Base-by-base conservation (phyloP, 768 basidiomycete genomes). In the Paxillus ammoniavirescens region DNA sequence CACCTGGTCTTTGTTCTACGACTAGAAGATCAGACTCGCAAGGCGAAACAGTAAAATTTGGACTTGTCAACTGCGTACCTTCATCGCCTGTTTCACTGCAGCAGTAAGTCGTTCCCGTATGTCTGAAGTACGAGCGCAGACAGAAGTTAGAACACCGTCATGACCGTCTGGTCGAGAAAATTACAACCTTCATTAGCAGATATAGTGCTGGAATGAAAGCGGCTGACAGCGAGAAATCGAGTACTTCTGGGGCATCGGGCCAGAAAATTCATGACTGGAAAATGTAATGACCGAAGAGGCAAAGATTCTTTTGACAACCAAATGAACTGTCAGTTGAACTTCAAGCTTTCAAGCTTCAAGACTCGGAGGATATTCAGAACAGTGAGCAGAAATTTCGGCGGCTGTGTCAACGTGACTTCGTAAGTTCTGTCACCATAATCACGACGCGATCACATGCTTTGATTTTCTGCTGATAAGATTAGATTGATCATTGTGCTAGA, bases 1-100 rank as follows among this genome's bases (percentile, higher is more conserved):
- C 21, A 75, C 61, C n/a, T 74, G 65, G 59, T 89, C 80, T 60
- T 78, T 86, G 52, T 62, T 74, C 87, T 89, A 64, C 18, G 13
- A 30, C 18, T 55, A 13, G 23, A 42, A 52, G 48, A 33, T 48
- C n/a, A 61, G 54, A 33, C 42, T 21, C 35, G 40, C 18, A 18
- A 13, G 30, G 47, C 36, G 42, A 10, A 33, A 49, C 21, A 5
- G 18, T 14, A 28, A 4, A 36, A 26, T 13, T 28, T 21, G 17
- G 35, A 28, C 30, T 31, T 8, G 1, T 45, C 8, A 30, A 60
- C 58, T n/a, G 36, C 14, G 23, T n/a, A n/a, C 87, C 80, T 85
- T 89, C 83, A 90, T 82, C 8, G 87, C 82, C 23, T 66, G 60
- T 62, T 89, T 90, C 21, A 89, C 77, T 49, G 80, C 80, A 40